Evolutionary conservation across 2,329 filamentous ascomycete genomes (phyloP), one percentile per base, ranked within the genome.

Genomic region (Colletotrichum somersetense): DNA sequence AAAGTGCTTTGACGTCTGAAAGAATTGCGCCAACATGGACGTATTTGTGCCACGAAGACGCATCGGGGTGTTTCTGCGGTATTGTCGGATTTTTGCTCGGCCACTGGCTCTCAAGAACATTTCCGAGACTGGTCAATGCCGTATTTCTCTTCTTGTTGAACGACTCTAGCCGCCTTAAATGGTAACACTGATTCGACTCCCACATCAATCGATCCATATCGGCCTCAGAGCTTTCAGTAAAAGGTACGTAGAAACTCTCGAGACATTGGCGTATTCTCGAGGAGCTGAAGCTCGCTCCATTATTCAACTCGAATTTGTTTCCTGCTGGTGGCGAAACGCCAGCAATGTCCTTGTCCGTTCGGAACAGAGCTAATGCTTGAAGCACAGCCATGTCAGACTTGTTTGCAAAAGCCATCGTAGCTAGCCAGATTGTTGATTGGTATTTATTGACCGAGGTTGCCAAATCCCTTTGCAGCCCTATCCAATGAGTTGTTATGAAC

Each of bases 361-460:
- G 35, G 7, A 75, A 58, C 0, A 55, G 42, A 0, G 72, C 74
- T 5, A 77, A 55, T 1, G 58, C 46, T n/a, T 75, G 75, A 12
- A 76, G 62, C 18, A 75, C 23, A 6, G 40, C 4, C 50, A 65
- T 66, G 26, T 74, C 67, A 2, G 63, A 30, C 0, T 46, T 3
- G 2, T 62, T 4, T 11, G 73, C 46, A 50, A 74, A 78, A 0
- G 76, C 75, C 11, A 78, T 46, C 2, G 75, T 76, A 1, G 74
- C 62, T 0, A 77, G 71, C 71, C 74, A 77, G 8, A 76, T 75
- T 62, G 76, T 68, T 2, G 72, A 8, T 5, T 62, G 48, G 26
- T 58, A 74, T 40, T 63, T 71, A 26, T 59, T 40, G 23, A 71
- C 42, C 1, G 16, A 10, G 0, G 11, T 2, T 1, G 20, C 12